Conservation (phyloP, 345 rosid genomes). For the Microcos paniculata region DNA sequence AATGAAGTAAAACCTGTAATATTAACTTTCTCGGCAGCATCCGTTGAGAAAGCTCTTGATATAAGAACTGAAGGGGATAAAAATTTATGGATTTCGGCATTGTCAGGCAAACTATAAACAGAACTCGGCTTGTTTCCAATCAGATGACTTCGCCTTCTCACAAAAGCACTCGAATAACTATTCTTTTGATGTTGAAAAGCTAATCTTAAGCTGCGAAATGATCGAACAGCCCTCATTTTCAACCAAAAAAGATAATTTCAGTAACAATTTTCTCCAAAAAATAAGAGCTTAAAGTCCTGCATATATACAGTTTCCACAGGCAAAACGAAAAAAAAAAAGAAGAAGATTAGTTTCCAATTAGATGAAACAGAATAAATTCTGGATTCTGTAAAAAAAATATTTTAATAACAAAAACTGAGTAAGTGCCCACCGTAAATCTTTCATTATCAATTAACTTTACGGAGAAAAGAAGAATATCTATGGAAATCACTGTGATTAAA, state of each 20-base stretch:
- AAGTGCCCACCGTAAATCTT: not conserved
- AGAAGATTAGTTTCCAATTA: not conserved
- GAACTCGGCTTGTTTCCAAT: slow-evolving; percentile 17
- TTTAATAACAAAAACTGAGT: not conserved
- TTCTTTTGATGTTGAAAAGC: slow-evolving; percentile 34
- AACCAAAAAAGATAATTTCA: slow-evolving; percentile 9
- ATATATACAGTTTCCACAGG: slow-evolving; percentile 29
- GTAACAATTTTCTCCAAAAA: not conserved
- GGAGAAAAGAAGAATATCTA: slow-evolving; percentile 3
- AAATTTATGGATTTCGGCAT: slow-evolving; percentile 23
- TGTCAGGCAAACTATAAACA: slow-evolving; percentile 15
- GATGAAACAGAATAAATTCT: not conserved
- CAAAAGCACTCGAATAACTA: slow-evolving; percentile 24
- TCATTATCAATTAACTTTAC: not conserved
- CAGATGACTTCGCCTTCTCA: slow-evolving; percentile 29
- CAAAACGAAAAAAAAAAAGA: slow-evolving; percentile 21
- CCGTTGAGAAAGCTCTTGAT: slow-evolving; percentile 51
- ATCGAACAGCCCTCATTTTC: slow-evolving; percentile 59
- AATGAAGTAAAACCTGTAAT: slow-evolving; percentile 38
- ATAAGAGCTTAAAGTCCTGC: slow-evolving; percentile 14
- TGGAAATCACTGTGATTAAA: not conserved
- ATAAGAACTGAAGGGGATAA: slow-evolving; percentile 18
- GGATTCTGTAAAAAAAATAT: not conserved
- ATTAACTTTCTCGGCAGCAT: slow-evolving; percentile 36
- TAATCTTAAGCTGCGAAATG: slow-evolving; percentile 40